A percentile compares a stretch with the other conserved stretches of the same genome.
Evolutionary conservation across 768 basidiomycete genomes (phyloP).

Genomic region (Lactifluus subvellereus): DNA sequence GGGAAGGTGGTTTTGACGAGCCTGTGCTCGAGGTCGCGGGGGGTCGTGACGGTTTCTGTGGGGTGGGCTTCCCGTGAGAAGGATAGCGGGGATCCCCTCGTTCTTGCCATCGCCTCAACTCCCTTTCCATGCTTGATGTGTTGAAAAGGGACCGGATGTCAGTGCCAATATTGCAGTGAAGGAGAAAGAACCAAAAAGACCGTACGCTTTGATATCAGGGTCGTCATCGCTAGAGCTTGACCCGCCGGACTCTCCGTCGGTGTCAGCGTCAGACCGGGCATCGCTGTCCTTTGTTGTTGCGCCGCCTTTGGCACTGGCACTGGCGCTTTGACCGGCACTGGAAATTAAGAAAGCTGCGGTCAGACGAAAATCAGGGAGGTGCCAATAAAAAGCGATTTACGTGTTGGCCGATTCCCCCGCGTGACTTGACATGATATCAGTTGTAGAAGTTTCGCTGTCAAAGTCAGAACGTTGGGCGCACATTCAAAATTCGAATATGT

Average conservation of each 20-base stretch:
- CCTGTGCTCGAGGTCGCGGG: neutral
- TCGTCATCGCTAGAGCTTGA: neutral
- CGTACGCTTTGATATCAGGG: neutral
- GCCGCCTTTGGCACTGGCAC: neutral
- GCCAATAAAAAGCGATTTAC: neutral
- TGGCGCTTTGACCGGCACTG: neutral
- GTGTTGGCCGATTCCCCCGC: neutral
- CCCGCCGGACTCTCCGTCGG: neutral
- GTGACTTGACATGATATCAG: neutral
- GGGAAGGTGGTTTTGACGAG: neutral
- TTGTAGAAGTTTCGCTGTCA: neutral
- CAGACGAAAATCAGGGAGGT: neutral
- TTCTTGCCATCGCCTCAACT: neutral
- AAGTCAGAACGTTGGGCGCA: neutral
- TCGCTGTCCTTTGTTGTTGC: neutral
- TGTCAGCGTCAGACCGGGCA: neutral
- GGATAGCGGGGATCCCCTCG: neutral
- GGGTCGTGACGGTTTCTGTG: neutral
- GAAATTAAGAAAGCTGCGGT: neutral
- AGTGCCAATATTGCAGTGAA: neutral
- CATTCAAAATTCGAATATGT: neutral
- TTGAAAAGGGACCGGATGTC: neutral
- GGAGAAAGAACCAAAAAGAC: neutral
- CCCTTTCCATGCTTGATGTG: neutral
- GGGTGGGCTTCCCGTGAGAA: too few relatives aligned